Conservation (phyloP, 2,329 filamentous ascomycete genomes). For the Penicillium sp. region DNA sequence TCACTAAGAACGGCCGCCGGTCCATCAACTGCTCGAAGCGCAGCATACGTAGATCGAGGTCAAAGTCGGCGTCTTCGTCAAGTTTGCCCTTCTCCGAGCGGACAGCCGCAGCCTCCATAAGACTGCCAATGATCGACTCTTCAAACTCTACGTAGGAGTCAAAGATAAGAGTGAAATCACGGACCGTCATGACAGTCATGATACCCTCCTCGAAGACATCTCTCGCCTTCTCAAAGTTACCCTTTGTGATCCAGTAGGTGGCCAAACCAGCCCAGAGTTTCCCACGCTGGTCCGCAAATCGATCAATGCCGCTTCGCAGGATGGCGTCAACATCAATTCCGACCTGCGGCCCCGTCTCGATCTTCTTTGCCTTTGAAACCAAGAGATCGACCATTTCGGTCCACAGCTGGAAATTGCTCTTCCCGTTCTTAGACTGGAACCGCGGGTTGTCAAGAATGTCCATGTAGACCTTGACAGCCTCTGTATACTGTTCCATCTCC, state of each 20-base stretch:
- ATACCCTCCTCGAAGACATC: constrained; percentile 96
- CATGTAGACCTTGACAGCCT: constrained; percentile 88
- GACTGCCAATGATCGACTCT: constrained; percentile 82
- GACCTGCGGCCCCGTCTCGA: constrained; percentile 72
- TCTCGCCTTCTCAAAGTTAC: constrained; percentile 84
- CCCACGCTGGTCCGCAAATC: constrained; percentile 89
- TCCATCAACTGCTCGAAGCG: constrained; percentile 98
- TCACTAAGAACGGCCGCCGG: constrained; percentile 86
- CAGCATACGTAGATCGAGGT: constrained; percentile 95
- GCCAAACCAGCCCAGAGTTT: constrained; percentile 93
- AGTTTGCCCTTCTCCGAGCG: constrained; percentile 72
- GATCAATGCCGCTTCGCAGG: constrained; percentile 81
- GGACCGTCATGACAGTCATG: constrained; percentile 96
- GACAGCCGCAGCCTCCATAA: constrained; percentile 80
- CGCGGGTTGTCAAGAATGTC: constrained; percentile 82
- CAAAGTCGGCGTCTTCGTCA: constrained; percentile 82
- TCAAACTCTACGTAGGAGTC: constrained; percentile 96
- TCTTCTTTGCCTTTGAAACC: constrained; percentile 80
- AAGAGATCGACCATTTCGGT: constrained; percentile 94
- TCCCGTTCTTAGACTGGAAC: constrained; percentile 88
- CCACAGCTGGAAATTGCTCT: constrained; percentile 95
- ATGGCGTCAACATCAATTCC: constrained; percentile 90
- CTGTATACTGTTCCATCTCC: constrained; percentile 76
- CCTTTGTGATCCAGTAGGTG: constrained; percentile 92
- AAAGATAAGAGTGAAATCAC: constrained; percentile 94